A percentile compares a stretch with the other conserved stretches of the same genome.
These are phyloP conservation scores for Coniella vitis DNA, from an alignment of 2,329 filamentous ascomycete species.

Conservation along the genomic window DNA sequence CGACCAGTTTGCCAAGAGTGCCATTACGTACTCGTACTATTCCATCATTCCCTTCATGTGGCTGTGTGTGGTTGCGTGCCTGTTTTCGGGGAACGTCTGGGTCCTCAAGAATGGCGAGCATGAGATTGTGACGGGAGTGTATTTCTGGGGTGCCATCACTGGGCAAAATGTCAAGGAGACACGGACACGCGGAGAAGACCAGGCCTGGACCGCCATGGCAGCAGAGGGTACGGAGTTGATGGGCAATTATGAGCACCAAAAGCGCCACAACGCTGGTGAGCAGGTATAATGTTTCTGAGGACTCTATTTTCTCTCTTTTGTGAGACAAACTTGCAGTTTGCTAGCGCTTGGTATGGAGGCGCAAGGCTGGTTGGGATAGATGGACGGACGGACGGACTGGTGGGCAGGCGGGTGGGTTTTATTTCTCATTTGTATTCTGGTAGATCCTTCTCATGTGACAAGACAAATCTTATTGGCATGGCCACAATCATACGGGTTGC, in stretches of 20 bases:
- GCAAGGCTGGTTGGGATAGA: too few relatives aligned
- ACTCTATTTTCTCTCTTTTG: too few relatives aligned
- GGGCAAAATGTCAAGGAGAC: slow-evolving; percentile 16
- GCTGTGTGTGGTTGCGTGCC: slow-evolving; percentile 24
- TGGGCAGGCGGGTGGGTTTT: too few relatives aligned
- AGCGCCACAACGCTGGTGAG: not conserved
- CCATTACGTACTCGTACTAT: slow-evolving; percentile 60
- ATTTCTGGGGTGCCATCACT: slow-evolving; percentile 18
- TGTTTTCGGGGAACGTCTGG: slow-evolving; percentile 28
- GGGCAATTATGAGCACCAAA: not conserved
- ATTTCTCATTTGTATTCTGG: too few relatives aligned
- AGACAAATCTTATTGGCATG: too few relatives aligned
- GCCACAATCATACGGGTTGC: not conserved
- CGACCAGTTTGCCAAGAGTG: slow-evolving; percentile 28
- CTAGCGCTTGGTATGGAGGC: too few relatives aligned
- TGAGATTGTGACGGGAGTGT: slow-evolving; percentile 19
- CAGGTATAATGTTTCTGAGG: not conserved
- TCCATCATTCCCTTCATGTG: slow-evolving; percentile 53
- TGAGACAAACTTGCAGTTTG: too few relatives aligned
- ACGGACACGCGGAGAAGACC: slow-evolving; percentile 11
- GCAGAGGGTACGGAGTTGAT: not conserved
- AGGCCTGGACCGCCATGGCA: not conserved
- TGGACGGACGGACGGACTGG: too few relatives aligned
- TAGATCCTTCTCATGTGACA: too few relatives aligned
- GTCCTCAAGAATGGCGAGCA: slow-evolving; percentile 22